These are phyloP conservation scores for Naematelia aurantialba DNA, from an alignment of 768 basidiomycete genomes.

Conservation along the genomic window DNA sequence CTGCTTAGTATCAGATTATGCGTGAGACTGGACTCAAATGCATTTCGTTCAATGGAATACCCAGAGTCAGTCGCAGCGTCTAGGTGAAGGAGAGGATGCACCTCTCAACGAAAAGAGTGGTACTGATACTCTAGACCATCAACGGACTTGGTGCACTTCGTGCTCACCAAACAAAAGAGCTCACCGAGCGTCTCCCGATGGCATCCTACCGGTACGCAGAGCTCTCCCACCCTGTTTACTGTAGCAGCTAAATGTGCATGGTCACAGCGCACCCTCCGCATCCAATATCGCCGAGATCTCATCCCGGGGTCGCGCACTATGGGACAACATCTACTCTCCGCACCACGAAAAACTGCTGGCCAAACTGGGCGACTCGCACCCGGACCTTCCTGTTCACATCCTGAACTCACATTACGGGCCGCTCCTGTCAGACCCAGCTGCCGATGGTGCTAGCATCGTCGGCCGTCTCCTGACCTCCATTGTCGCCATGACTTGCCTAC, in stretches of 20 bases:
- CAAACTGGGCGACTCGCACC: constrained; percentile 83
- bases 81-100: background rate
- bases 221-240: too few relatives aligned
- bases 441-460: constrained; percentile 47
- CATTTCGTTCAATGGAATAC: constrained; percentile 61
- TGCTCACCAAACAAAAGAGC: constrained; percentile 74
- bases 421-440: constrained; percentile 44
- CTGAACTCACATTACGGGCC: constrained; percentile 52
- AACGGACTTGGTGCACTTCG: constrained; percentile 72
- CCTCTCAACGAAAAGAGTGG: too few relatives aligned
- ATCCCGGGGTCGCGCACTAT: constrained; percentile 66
- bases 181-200: constrained; percentile 65
- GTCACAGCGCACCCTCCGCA: background rate
- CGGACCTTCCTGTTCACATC: constrained; percentile 71
- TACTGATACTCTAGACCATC: constrained; percentile 66
- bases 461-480: constrained; percentile 79
- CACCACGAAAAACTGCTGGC: constrained; percentile 82
- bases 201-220: constrained; percentile 62
- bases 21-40: constrained; percentile 86
- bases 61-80: constrained; percentile 19
- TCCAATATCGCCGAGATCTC: constrained; percentile 51
- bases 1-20: constrained; percentile 67
- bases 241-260: too few relatives aligned
- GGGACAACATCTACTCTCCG: constrained; percentile 84
- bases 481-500: constrained; percentile 76